phyloP scores from a whole-genome alignment of 2,329 filamentous ascomycete species.

The Fusarium albidum region DNA sequence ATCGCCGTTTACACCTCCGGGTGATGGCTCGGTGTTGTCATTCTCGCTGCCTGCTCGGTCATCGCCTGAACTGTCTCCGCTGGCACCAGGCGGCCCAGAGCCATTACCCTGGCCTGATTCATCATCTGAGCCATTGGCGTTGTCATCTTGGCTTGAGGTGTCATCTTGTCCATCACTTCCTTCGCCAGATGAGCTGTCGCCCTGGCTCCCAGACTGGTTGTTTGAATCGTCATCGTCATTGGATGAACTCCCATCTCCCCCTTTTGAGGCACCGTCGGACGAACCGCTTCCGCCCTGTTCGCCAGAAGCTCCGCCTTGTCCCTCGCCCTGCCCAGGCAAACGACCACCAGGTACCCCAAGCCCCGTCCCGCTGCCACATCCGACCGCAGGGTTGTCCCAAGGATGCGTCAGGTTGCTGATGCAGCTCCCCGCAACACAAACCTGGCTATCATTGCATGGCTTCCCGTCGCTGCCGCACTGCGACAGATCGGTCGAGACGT shows the following conservation, averaged over 20 bases:
- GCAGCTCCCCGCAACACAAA: slow-evolving; percentile 24
- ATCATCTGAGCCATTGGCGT: too few relatives aligned
- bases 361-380: slow-evolving; percentile 12
- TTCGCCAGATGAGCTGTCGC: too few relatives aligned
- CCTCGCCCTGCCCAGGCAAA: not conserved
- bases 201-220: too few relatives aligned
- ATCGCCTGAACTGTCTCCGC: too few relatives aligned
- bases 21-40: too few relatives aligned
- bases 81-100: too few relatives aligned
- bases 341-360: slow-evolving; percentile 22
- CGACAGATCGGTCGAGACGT: slow-evolving; percentile 20
- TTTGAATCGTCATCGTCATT: not conserved
- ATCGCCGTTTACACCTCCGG: too few relatives aligned
- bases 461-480: slow-evolving; percentile 10
- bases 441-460: slow-evolving; percentile 9
- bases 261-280: not conserved
- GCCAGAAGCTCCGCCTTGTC: not conserved
- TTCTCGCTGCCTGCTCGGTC: too few relatives aligned
- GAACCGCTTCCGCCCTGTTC: not conserved
- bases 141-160: too few relatives aligned
- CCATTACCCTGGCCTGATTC: too few relatives aligned
- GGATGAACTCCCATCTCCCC: not conserved
- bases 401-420: slow-evolving; percentile 13
- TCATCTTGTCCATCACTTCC: too few relatives aligned
- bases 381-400: not conserved